Evolutionary conservation across 192 early-diverging fungal genomes (phyloP).

Genomic region (Gonapodya prolifera): DNA sequence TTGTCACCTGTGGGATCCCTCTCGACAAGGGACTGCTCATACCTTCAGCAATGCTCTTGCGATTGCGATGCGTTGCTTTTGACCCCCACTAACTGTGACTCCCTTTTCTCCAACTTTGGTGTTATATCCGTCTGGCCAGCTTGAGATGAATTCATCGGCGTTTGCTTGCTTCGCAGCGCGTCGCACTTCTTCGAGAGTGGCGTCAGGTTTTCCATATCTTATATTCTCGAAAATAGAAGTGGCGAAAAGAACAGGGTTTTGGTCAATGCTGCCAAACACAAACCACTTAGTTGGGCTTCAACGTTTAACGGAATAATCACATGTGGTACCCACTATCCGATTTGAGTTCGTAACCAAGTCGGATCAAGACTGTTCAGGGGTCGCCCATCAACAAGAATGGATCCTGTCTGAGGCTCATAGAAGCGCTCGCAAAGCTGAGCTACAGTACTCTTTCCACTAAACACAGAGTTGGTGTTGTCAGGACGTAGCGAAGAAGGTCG

Average conservation of each 20-base stretch:
- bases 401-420: conserved; percentile 49
- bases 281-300: not conserved
- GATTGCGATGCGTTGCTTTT: conserved; percentile 12
- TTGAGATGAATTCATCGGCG: conserved; percentile 8
- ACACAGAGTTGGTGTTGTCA: too few relatives aligned
- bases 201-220: conserved; percentile 16
- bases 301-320: not conserved
- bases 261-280: conserved; percentile 1
- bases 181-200: conserved; percentile 5
- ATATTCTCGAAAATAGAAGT: conserved; percentile 7
- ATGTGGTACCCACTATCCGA: conserved; percentile 3
- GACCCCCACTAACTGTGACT: conserved; percentile 10
- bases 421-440: conserved; percentile 18
- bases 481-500: too few relatives aligned
- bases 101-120: conserved; percentile 8
- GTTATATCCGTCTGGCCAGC: conserved; percentile 4
- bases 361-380: not conserved
- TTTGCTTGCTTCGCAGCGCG: conserved; percentile 5
- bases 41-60: conserved; percentile 6
- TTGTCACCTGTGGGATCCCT: too few relatives aligned
- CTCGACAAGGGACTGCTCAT: too few relatives aligned
- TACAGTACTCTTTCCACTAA: conserved; percentile 7
- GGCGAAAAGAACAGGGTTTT: conserved; percentile 9
- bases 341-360: not conserved
- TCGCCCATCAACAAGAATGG: conserved; percentile 36